Base-by-base conservation (phyloP, 345 rosid genomes). In the Leavenworthia alabamica region DNA sequence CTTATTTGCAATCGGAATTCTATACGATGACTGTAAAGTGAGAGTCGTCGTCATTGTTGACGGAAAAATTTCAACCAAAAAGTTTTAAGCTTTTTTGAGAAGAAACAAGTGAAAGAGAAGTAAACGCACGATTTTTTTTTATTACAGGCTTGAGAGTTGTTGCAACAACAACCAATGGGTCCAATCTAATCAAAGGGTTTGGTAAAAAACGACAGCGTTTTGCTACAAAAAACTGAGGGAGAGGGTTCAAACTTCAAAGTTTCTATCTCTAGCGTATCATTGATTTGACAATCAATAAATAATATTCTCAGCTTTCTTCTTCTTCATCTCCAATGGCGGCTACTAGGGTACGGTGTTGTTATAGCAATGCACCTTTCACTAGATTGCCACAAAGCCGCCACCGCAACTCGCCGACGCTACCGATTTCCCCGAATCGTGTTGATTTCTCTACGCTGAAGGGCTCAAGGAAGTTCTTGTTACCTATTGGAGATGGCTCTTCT, bases 311-410 rank as follows among this genome's bases (percentile, higher is more conserved):
- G 28, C 28, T 36, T 36, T 17, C 71, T 54, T 41, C 54, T 37
- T 11, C 56, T 20, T 29, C 63, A 29, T 44, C 61, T 72, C 63
- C 63, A 4, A 72, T 72, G 76, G 76, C 76, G 76, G 63, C 76
- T 39, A 37, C 66, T 37, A 66, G 72, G 71, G 14, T 72, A 60
- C 76, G 63, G 12, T 72, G 62, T 51, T 72, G 60, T 58, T 52
- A 58, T 1, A 43, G 36, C 72, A 60, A 72, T 53, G 57, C 37
- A 31, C 13, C 58, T 1, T 53, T 64, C 53, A 64, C 63, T 16
- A 60, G 67, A 59, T 36, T 10, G 22, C 71, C 76, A 4, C 39
- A 11, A 3, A 44, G 46, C 46, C 40, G 8, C 52, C 52, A 29
- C 28, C 43, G 27, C 4, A 71, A 71, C 71, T 64, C 70, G 72